phyloP scores from a whole-genome alignment of 768 basidiomycete species.

The Boletellus ananas region DNA sequence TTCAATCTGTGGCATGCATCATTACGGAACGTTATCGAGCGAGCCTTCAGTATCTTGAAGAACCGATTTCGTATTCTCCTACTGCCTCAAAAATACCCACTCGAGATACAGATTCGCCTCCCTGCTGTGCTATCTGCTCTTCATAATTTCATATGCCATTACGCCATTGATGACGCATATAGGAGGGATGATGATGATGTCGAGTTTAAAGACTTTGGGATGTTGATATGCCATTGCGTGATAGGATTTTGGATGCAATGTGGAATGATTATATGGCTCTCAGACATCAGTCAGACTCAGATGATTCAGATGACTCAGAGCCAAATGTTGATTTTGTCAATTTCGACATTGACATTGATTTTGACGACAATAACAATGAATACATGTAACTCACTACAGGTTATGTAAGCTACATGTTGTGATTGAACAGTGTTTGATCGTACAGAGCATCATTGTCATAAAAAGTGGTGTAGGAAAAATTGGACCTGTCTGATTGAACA shows the following conservation, averaged over 20 bases:
- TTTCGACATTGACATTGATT: too few relatives aligned
- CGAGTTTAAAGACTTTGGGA: neutral
- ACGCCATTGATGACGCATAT: neutral
- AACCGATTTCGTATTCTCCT: slow-evolving; percentile 15
- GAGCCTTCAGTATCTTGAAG: slow-evolving; percentile 9
- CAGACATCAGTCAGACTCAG: too few relatives aligned
- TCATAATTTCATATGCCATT: slow-evolving; percentile 19
- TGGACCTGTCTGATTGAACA: too few relatives aligned
- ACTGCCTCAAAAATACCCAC: slow-evolving; percentile 4
- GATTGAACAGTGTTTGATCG: too few relatives aligned
- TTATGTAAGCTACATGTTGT: too few relatives aligned
- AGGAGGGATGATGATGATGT: neutral
- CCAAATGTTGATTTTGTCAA: too few relatives aligned
- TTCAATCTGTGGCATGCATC: slow-evolving; percentile 26
- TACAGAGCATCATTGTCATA: too few relatives aligned
- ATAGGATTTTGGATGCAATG: neutral
- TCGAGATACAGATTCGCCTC: slow-evolving; percentile 21
- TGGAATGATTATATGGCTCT: neutral
- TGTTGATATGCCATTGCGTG: neutral
- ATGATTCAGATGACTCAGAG: too few relatives aligned
- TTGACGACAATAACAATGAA: too few relatives aligned
- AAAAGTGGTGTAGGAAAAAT: too few relatives aligned
- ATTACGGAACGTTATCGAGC: neutral
- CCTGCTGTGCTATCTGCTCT: slow-evolving; percentile 20
- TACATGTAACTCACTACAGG: too few relatives aligned